A percentile compares a stretch with the other conserved stretches of the same genome.
phyloP scores from a whole-genome alignment of 306 rosid genomes.

The Sophora flavescens region DNA sequence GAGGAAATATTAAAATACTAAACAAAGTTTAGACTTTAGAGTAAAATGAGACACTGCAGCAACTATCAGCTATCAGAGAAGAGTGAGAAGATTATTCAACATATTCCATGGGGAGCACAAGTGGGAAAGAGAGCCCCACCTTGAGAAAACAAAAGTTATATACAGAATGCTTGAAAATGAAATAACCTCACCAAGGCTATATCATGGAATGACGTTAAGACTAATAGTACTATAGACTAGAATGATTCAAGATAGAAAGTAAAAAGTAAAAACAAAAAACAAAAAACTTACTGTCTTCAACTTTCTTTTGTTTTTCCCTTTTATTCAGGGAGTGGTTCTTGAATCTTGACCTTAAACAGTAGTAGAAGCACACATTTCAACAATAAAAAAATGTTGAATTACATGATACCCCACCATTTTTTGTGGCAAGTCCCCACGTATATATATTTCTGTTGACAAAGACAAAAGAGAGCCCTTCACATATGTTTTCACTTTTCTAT shows the following conservation, averaged over 20 bases:
- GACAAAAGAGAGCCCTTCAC: conserved; percentile 52
- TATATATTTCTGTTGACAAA: conserved; percentile 47
- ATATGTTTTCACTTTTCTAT: conserved; percentile 42
- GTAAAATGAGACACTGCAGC: conserved; percentile 36
- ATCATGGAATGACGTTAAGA: conserved; percentile 43
- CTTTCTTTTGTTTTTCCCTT: conserved; percentile 27
- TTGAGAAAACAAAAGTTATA: conserved; percentile 35
- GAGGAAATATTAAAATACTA: background rate
- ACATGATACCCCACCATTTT: conserved; percentile 51
- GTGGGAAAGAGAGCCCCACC: conserved; percentile 46
- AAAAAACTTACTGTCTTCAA: conserved; percentile 32
- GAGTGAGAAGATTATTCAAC: conserved; percentile 14
- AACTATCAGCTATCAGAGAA: conserved; percentile 15
- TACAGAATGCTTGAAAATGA: conserved; percentile 44
- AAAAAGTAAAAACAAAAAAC: too few species aligned
- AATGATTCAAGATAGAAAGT: conserved; percentile 27
- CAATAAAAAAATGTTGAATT: conserved; percentile 30
- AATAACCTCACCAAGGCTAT: conserved; percentile 36
- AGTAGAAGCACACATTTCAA: conserved; percentile 15
- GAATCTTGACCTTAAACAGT: conserved; percentile 46
- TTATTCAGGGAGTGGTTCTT: conserved; percentile 18
- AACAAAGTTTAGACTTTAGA: conserved; percentile 6
- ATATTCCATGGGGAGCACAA: conserved; percentile 27
- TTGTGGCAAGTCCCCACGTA: conserved; percentile 47
- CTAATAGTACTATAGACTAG: conserved; percentile 8